A percentile compares a stretch with the other conserved stretches of the same genome.
These are phyloP conservation scores for Cystofilobasidium macerans DNA, from an alignment of 768 basidiomycete species.

Conservation along the genomic window DNA sequence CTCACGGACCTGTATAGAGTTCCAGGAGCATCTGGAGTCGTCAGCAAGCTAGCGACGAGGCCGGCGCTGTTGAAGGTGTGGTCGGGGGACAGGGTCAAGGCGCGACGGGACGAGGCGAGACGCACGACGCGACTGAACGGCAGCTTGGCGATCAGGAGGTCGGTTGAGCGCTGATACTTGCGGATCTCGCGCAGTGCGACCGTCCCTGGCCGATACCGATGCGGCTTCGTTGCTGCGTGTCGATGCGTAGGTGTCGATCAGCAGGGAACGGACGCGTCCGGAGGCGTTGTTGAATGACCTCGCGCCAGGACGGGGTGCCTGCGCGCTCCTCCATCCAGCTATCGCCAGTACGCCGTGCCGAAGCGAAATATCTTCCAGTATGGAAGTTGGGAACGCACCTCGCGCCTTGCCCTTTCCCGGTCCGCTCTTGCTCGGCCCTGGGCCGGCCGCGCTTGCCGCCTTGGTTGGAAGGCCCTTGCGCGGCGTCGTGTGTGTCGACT, in stretches of 20 bases:
- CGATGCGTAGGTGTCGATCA: not conserved
- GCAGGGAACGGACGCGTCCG: not conserved
- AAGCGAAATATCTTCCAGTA: no score
- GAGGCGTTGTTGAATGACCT: slow-evolving; percentile 1
- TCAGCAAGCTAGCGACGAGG: no score
- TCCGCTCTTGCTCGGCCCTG: not conserved
- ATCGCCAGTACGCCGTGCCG: no score
- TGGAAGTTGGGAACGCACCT: no score
- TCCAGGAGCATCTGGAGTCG: no score
- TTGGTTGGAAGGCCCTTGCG: slow-evolving; percentile 2
- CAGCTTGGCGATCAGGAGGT: slow-evolving; percentile 71
- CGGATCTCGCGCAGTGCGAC: slow-evolving; percentile 83
- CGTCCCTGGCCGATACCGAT: slow-evolving; percentile 79
- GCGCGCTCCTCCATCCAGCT: not conserved
- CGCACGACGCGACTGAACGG: slow-evolving; percentile 85
- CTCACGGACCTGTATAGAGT: slow-evolving; percentile 65
- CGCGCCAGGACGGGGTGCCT: no score
- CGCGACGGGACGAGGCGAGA: slow-evolving; percentile 31
- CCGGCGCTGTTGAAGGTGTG: no score
- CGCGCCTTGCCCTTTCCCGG: not conserved
- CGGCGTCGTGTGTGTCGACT: slow-evolving; percentile 4
- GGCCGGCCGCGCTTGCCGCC: not conserved
- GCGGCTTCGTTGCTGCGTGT: slow-evolving; percentile 39
- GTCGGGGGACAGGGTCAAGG: no score
- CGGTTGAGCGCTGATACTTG: slow-evolving; percentile 87